phyloP scores from a whole-genome alignment of 2,329 filamentous ascomycete species.

The Pseudogymnoascus sp. region DNA sequence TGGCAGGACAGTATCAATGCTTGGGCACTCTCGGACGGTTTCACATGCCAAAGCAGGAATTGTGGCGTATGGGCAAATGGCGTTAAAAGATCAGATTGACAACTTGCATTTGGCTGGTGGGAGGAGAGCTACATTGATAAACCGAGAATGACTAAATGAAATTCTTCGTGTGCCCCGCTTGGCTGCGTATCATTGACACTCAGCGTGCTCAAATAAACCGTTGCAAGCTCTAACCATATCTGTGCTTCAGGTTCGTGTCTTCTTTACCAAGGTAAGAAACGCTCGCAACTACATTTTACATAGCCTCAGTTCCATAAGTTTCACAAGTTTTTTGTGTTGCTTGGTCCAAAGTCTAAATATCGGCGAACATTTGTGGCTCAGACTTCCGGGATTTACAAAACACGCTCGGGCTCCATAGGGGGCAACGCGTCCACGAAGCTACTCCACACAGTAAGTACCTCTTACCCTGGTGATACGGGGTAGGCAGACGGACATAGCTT shows the following conservation, averaged over 20 bases:
- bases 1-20: neutral
- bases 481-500: neutral
- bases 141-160: neutral
- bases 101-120: neutral
- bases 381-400: neutral
- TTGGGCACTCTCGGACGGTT: neutral
- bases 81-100: neutral
- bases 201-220: neutral
- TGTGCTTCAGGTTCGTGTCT: neutral
- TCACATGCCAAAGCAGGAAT: neutral
- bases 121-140: neutral
- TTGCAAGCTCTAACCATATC: neutral
- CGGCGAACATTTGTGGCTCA: neutral
- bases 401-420: neutral
- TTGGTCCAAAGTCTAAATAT: conserved; percentile 1
- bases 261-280: neutral
- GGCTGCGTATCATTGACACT: neutral
- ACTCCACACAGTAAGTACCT: neutral
- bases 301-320: too few relatives aligned
- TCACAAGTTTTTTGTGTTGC: neutral
- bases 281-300: neutral
- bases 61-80: neutral
- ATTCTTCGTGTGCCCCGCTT: neutral
- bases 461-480: neutral
- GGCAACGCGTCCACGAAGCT: neutral